Base-by-base conservation (phyloP, 1,139 yeast genomes). In the Suhomyces anneliseae region DNA sequence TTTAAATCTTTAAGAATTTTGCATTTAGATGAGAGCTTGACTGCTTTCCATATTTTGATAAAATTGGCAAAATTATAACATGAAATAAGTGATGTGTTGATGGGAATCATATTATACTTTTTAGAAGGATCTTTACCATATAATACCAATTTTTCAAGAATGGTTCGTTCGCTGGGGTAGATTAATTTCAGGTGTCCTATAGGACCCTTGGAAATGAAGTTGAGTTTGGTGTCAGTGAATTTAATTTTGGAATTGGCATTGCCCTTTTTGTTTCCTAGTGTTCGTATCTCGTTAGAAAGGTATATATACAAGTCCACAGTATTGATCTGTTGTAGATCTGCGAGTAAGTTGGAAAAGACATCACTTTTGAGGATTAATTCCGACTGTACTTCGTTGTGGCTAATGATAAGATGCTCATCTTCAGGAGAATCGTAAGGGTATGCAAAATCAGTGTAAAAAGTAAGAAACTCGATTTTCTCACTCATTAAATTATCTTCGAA, bases 291-390 rank as follows among this genome's bases (percentile, higher is more conserved):
- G 44, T 64, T 55, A 58, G 70, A 68, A 3, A 66, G 45, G 50
- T 77, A 78, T 8, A 88, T 61, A 45, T 78, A 81, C 40, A 89
- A 69, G 26, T 81, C 83, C 33, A 76, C 75, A 2, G 95, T 83
- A 42, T 75, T 78, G 27, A 87, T 74, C 48, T 85, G 87, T 47
- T 77, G 80, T 53, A 90, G 68, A 57, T 89, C 96, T 49, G 78
- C 82, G 32, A 90, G 60, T 0, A 87, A 76, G 50, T 83, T 85
- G 46, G 79, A 74, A 33, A 89, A 64, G 5, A 87, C 80, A 47
- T 81, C 83, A 24, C 93, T 85, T 48, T 81, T 80, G 19, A 90
- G 65, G 33, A 87, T 83, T 27, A 87, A 74, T 56, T 90, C 95
- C 61, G 83, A 73, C 38, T 76, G 70, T 4, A 87, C 61, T 26